Conservation (phyloP, 805 yeast species). For the Nakazawaea populi region DNA sequence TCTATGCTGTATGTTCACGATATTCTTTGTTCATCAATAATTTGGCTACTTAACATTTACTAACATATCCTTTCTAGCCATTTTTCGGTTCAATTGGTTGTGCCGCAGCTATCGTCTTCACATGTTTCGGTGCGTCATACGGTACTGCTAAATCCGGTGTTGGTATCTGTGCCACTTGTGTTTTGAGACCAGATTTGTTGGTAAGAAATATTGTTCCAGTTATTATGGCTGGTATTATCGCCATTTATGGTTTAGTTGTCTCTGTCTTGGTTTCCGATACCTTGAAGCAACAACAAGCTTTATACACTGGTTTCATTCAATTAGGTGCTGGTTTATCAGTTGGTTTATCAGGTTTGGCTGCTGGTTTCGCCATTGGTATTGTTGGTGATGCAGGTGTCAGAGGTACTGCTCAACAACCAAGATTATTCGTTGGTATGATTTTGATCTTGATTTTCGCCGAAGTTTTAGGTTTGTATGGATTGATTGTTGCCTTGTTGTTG, state of each 20-base stretch:
- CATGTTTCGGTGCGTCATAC: constrained; percentile 98
- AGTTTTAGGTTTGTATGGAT: constrained; percentile 97
- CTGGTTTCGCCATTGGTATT: constrained; percentile 98
- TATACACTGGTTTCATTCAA: constrained; percentile 96
- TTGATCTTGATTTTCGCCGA: constrained; percentile 98
- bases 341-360: constrained; percentile 95
- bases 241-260: constrained; percentile 96
- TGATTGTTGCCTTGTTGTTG: constrained; percentile 94
- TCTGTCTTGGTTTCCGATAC: constrained; percentile 91
- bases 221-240: constrained; percentile 99
- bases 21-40: background rate
- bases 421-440: constrained; percentile 97
- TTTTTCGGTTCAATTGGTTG: constrained; percentile 99
- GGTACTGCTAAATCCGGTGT: constrained; percentile 99
- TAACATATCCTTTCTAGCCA: constrained; percentile 43
- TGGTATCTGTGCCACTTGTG: constrained; percentile 98
- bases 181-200: constrained; percentile 92
- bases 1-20: constrained; percentile 47
- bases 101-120: constrained; percentile 97
- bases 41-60: background rate
- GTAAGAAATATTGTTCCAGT: constrained; percentile 95
- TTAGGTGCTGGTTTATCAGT: constrained; percentile 97
- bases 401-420: constrained; percentile 97
- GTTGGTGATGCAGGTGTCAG: constrained; percentile 99
- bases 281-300: constrained; percentile 83